phyloP scores from a whole-genome alignment of 202 grass and related monocot genomes.

The Zoysia matrella region DNA sequence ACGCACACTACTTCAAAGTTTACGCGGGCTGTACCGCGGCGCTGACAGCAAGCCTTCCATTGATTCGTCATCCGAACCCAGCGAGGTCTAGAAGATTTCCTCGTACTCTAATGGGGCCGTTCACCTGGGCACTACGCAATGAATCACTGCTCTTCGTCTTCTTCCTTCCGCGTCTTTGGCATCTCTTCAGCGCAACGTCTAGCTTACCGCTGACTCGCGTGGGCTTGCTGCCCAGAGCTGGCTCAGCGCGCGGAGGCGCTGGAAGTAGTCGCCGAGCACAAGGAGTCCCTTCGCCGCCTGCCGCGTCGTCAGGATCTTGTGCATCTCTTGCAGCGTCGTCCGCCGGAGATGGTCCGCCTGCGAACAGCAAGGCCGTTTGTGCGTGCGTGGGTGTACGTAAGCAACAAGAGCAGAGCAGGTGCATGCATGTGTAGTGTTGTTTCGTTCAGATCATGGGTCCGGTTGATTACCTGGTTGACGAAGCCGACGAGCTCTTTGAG shows the following conservation, averaged over 20 bases:
- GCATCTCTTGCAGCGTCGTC: slow-evolving; percentile 73
- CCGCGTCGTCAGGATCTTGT: slow-evolving; percentile 57
- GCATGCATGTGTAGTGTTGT: no score
- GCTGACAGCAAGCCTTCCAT: not conserved
- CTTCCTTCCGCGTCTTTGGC: no score
- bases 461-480: slow-evolving; percentile 65
- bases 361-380: not conserved
- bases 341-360: slow-evolving; percentile 86
- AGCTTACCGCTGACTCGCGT: slow-evolving; percentile 62
- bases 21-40: not conserved
- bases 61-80: slow-evolving; percentile 1
- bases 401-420: not conserved
- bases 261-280: slow-evolving; percentile 84
- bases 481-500: slow-evolving; percentile 72
- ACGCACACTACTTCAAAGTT: slow-evolving; percentile 12
- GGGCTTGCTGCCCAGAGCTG: slow-evolving; percentile 72
- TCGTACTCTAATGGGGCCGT: slow-evolving; percentile 32
- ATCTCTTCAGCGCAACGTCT: not conserved
- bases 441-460: not conserved
- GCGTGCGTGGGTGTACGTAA: not conserved
- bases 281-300: slow-evolving; percentile 60
- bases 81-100: slow-evolving; percentile 16
- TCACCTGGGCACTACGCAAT: slow-evolving; percentile 22
- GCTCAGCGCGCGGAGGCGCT: slow-evolving; percentile 85
- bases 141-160: not conserved